Conservation (phyloP, 2,329 filamentous ascomycete genomes). For the Fusarium lyarnte region DNA sequence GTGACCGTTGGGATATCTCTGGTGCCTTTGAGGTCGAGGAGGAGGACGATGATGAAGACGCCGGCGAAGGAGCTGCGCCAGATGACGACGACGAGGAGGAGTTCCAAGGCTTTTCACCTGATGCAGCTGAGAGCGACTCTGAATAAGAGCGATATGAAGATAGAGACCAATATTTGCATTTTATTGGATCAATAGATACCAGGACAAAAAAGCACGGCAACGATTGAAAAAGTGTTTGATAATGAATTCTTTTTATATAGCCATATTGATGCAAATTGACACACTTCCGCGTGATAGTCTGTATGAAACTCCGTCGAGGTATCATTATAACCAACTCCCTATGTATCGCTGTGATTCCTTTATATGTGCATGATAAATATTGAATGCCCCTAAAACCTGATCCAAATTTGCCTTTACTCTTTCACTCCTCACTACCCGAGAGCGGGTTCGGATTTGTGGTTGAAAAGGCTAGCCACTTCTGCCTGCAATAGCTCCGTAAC, state of each 20-base stretch:
- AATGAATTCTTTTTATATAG: not conserved
- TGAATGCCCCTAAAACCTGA: not conserved
- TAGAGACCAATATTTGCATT: constrained; percentile 28
- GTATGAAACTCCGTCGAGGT: constrained; percentile 12
- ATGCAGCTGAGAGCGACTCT: constrained; percentile 50
- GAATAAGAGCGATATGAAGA: constrained; percentile 23
- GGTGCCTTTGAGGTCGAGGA: constrained; percentile 79
- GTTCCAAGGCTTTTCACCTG: constrained; percentile 66
- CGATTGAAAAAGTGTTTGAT: constrained; percentile 10
- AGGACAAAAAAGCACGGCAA: constrained; percentile 27
- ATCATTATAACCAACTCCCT: constrained; percentile 21
- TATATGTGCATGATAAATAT: constrained; percentile 9
- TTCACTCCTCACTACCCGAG: constrained; percentile 4
- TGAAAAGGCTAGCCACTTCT: constrained; percentile 48
- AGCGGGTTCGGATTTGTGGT: constrained; percentile 35
- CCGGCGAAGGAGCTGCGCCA: constrained; percentile 48
- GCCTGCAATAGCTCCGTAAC: constrained; percentile 51
- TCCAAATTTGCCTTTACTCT: not conserved
- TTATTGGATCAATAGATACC: constrained; percentile 31
- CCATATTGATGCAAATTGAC: constrained; percentile 5
- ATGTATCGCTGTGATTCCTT: constrained; percentile 11
- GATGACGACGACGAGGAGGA: constrained; percentile 60
- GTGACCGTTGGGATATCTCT: constrained; percentile 92
- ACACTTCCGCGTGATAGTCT: not conserved
- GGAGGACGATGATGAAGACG: constrained; percentile 55